phyloP scores from a whole-genome alignment of 2,329 filamentous ascomycete genomes.

The Sporothrix euskadiensis region DNA sequence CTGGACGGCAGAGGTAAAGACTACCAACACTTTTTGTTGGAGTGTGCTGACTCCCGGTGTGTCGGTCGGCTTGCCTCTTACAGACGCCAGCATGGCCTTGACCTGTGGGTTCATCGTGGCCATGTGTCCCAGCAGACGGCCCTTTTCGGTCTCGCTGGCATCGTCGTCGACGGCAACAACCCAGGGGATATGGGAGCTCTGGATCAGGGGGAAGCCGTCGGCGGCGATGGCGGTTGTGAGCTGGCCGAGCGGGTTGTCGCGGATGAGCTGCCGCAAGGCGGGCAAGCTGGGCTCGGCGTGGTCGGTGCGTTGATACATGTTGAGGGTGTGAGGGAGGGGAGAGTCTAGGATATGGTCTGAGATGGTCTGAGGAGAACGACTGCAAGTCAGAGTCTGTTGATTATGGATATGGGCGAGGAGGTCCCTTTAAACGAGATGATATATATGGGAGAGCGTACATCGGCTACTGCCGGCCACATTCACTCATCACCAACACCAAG shows the following conservation, averaged over 20 bases:
- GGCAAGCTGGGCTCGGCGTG: constrained; percentile 55
- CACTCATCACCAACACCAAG: not conserved
- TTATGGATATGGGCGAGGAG: not conserved
- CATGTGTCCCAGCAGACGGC: constrained; percentile 60
- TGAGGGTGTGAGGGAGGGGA: not conserved
- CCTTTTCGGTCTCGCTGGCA: constrained; percentile 43
- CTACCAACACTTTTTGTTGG: constrained; percentile 59
- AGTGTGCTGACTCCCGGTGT: constrained; percentile 34
- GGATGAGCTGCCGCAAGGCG: constrained; percentile 57
- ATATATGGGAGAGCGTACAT: not conserved
- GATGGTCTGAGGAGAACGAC: not conserved
- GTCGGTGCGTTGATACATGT: constrained; percentile 58
- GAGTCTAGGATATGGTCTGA: not conserved
- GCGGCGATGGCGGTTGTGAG: constrained; percentile 63
- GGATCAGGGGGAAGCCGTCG: constrained; percentile 50
- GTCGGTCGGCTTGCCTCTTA: constrained; percentile 31
- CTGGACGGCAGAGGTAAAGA: constrained; percentile 60
- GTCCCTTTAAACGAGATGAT: not conserved
- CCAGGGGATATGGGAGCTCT: constrained; percentile 62
- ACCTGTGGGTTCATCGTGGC: constrained; percentile 64
- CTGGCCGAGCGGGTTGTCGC: constrained; percentile 61
- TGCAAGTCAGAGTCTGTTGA: not conserved
- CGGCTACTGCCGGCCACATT: not conserved
- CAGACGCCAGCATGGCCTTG: constrained; percentile 58
- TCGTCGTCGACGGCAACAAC: constrained; percentile 54